Percentiles rank a stretch among this genome's conserved stretches.
Conservation (phyloP, 2,329 filamentous ascomycete genomes). For the Davidsoniella virescens region DNA sequence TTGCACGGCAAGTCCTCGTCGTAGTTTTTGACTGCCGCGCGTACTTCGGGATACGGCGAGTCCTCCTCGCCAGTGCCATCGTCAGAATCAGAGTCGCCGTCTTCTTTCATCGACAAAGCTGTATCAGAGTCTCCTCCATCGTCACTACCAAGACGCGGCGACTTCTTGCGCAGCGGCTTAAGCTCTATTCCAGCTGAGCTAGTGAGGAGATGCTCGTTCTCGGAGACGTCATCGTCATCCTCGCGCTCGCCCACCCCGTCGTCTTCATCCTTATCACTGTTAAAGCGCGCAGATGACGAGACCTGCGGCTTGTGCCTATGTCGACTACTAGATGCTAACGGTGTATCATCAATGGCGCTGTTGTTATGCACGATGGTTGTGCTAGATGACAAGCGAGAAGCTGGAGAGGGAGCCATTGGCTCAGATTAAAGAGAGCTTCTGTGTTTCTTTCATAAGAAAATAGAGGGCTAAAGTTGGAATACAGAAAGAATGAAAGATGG, state of each 20-base stretch:
- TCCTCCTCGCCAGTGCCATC: conserved; percentile 27
- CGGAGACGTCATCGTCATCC: conserved; percentile 30
- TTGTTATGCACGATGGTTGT: too few relatives aligned
- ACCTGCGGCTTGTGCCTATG: not conserved
- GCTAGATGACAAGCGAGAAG: not conserved
- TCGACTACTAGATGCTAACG: not conserved
- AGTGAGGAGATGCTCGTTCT: conserved; percentile 39
- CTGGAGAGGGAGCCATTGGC: conserved; percentile 9
- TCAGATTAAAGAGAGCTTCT: not conserved
- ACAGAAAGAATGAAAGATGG: not conserved
- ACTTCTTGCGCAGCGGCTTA: conserved; percentile 11
- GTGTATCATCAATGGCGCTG: not conserved
- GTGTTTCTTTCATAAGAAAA: not conserved
- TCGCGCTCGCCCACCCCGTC: not conserved
- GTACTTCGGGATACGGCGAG: conserved; percentile 51
- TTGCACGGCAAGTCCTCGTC: conserved; percentile 51
- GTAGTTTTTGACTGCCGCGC: conserved; percentile 46
- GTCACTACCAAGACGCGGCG: not conserved
- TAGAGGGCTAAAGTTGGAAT: not conserved
- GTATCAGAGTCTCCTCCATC: not conserved
- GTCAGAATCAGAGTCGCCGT: conserved; percentile 15
- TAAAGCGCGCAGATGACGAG: too few relatives aligned
- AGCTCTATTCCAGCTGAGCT: conserved; percentile 20
- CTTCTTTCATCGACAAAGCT: conserved; percentile 2
- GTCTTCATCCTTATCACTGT: not conserved